Evolutionary conservation across 768 basidiomycete species (phyloP), one percentile per base, ranked within the genome.

Genomic region (Boletus rufocinnamomeus): DNA sequence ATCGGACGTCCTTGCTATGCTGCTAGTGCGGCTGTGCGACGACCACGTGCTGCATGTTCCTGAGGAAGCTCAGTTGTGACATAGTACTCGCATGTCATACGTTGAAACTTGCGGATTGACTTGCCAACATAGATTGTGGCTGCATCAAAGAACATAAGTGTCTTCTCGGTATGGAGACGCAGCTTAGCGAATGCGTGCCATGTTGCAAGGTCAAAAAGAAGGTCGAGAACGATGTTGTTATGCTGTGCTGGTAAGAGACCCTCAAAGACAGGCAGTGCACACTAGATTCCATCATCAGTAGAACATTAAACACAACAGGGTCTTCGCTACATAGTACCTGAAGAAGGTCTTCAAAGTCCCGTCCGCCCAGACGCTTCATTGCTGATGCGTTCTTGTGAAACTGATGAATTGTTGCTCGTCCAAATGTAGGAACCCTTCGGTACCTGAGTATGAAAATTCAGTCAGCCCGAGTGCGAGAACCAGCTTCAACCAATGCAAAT

Each of bases 131-230:
- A 37, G 0, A 3, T 43, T 0, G 60, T 69, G 1, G 60, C 43
- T 3, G 6, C 23, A 2, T 64, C 63, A 8, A 69, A 60, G 9
- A 61, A 32, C 2, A 11, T 10, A 0, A 69, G 35, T 11, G 58
- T 63, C 1, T 34, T 3, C 1, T 66, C 56, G 0, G 69, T 70
- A 23, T 70, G 67, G 1, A 65, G 13, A 0, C 10, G 25, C 11
- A 59, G 58, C 23, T 69, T 69, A 2, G 57, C 54, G 19, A 49
- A 57, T 0, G 48, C 61, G 23, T 70, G 68, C 68, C 68, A 69
- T 1, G 44, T 49, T 11, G 53, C 66, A 1, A 67, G 47, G 2
- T 55, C 35, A 17, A 64, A 70, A 0, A 64, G 54, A 1, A 70
- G n/a, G 25, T 65, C 52, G 2, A 65, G 54, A 2, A 69, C 14